A percentile compares a stretch with the other conserved stretches of the same genome.
phyloP scores from a whole-genome alignment of 1,284 basidiomycete genomes.

The Coniferiporia weirii region DNA sequence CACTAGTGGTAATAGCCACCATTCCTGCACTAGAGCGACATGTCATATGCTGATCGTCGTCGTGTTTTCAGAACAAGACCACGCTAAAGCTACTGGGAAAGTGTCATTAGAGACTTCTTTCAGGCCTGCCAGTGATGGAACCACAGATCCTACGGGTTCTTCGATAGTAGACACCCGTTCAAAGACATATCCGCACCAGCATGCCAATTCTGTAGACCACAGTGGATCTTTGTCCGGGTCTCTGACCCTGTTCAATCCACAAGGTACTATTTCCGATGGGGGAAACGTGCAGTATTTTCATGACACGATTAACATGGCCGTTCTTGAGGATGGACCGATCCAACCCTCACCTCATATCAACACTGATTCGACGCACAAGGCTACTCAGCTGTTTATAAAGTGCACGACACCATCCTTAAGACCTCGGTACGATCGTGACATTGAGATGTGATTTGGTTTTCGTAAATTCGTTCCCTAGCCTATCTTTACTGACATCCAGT shows the following conservation, averaged over 20 bases:
- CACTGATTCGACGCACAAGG: background rate
- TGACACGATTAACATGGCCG: background rate
- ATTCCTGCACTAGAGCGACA: no score
- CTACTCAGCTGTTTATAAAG: background rate
- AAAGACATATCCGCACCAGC: background rate
- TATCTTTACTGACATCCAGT: background rate
- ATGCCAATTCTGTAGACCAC: background rate
- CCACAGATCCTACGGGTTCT: no score
- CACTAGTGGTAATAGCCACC: no score
- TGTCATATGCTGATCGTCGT: no score
- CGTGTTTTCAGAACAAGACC: no score
- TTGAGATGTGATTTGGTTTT: background rate
- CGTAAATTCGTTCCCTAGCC: background rate
- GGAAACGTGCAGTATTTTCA: background rate
- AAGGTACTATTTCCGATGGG: background rate
- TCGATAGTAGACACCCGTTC: background rate
- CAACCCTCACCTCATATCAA: background rate
- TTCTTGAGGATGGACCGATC: background rate
- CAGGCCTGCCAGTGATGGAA: no score
- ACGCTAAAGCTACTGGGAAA: no score
- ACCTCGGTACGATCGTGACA: constrained; percentile 4
- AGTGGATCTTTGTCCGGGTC: background rate
- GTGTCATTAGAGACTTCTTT: no score
- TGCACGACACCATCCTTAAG: background rate
- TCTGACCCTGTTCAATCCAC: background rate